A percentile compares a stretch with the other conserved stretches of the same genome.
phyloP scores from a whole-genome alignment of 768 basidiomycete genomes.

The Suillus subaureus region DNA sequence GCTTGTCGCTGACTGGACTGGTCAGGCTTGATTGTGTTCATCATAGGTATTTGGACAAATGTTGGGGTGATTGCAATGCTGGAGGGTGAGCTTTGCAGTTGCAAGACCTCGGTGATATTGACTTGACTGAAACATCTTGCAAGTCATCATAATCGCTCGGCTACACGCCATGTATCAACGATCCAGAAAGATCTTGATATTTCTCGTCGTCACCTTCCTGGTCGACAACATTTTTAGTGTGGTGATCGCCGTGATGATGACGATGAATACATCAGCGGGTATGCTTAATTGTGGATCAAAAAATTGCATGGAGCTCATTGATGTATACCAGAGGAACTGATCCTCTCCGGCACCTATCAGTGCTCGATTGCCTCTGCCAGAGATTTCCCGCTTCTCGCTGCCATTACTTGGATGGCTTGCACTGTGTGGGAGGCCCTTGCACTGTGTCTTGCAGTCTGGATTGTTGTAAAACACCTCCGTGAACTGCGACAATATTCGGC shows the following conservation, averaged over 20 bases:
- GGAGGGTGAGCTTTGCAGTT: neutral
- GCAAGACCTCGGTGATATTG: neutral
- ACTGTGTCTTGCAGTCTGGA: slow-evolving; percentile 25
- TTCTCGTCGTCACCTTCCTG: neutral
- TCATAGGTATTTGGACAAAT: neutral
- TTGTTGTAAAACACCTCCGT: slow-evolving; percentile 37
- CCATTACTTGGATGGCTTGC: neutral
- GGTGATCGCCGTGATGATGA: neutral
- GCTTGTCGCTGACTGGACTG: neutral
- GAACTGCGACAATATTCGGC: too few species aligned
- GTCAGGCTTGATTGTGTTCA: neutral
- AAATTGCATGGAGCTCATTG: neutral
- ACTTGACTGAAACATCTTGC: neutral
- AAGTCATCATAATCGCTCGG: neutral
- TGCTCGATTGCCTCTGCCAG: neutral
- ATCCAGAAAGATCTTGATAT: neutral
- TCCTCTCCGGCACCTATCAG: neutral
- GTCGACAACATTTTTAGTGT: neutral
- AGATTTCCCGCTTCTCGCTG: neutral
- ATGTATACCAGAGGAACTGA: neutral
- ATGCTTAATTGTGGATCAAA: neutral
- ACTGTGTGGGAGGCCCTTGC: too few species aligned
- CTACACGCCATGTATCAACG: neutral
- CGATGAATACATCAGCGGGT: neutral
- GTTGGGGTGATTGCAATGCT: neutral